Evolutionary conservation across 2,329 filamentous ascomycete genomes (phyloP).

Genomic region (Apiospora kogelbergensis): DNA sequence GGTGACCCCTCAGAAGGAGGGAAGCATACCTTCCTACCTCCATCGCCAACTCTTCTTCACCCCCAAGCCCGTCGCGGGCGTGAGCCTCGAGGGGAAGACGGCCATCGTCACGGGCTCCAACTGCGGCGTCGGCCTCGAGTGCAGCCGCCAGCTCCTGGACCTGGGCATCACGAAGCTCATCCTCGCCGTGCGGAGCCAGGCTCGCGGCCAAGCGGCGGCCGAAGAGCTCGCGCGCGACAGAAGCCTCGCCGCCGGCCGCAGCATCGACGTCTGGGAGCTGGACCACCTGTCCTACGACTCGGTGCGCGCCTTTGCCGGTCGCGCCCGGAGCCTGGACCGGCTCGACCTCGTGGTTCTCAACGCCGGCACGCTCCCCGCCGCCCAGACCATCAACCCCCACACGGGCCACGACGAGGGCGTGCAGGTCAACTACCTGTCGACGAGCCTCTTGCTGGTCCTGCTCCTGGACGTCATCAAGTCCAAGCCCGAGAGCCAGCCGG

Average conservation of each 20-base stretch:
- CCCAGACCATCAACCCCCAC: conserved; percentile 9
- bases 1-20: conserved; percentile 13
- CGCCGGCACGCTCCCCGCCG: conserved; percentile 25
- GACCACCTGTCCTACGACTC: conserved; percentile 40
- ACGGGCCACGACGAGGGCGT: conserved; percentile 42
- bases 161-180: conserved; percentile 32
- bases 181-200: conserved; percentile 28
- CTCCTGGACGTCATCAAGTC: conserved; percentile 39
- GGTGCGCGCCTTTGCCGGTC: conserved; percentile 35
- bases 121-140: conserved; percentile 32
- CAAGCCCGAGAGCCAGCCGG: background rate
- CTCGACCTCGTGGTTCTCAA: conserved; percentile 41
- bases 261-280: conserved; percentile 41
- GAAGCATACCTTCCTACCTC: conserved; percentile 12
- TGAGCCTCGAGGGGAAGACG: conserved; percentile 10
- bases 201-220: conserved; percentile 23
- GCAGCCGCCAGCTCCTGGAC: conserved; percentile 28
- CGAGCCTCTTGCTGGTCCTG: conserved; percentile 45
- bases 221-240: background rate
- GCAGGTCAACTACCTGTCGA: conserved; percentile 52
- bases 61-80: conserved; percentile 5
- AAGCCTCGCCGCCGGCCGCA: background rate
- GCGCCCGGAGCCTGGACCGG: conserved; percentile 27
- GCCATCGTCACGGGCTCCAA: conserved; percentile 33
- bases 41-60: conserved; percentile 14